Evolutionary conservation across 306 rosid species (phyloP), one percentile per base, ranked within the genome.

Genomic region (Pyrus betulifolia): DNA sequence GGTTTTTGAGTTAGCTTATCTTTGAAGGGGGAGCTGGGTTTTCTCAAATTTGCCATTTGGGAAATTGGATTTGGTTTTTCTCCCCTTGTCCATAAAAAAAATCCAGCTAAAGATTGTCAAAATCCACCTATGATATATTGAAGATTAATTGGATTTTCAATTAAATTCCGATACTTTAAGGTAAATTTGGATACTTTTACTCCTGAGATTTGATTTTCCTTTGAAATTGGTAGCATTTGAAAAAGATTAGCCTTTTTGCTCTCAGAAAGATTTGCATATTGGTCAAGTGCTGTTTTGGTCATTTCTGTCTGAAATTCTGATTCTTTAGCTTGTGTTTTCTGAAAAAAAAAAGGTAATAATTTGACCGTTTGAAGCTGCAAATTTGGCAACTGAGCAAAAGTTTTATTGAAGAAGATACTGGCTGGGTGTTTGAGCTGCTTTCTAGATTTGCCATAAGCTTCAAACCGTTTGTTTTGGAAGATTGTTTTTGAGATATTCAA

Each of bases 141-240:
- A 55, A 49, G 44, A 15, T 69, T 30, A 30, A 18, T 30, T 51
- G 45, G 44, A 51, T 30, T 54, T 54, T 33, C 75, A 71, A 72
- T 72, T 45, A 38, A 72, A 17, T 74, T 42, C 1, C 58, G 35
- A 55, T 72, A 22, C 25, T 58, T 72, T 58, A 61, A 5, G 66
- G 38, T 61, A 61, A 61, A 27, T 13, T 27, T 61, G 22, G 69
- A 10, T 64, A 63, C 38, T 61, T 60, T 13, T 9, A 3, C 9
- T 42, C 49, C 67, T 54, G 84, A 81, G 86, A 23, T 75, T 74
- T 71, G 27, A 21, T 1, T 78, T 70, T 70, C 63, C 25, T 35
- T 46, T 45, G 38, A 21, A 51, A 42, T 81, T 81, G 22, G 17
- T 40, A 63, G 38, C 31, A 42, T 76, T 40, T 46, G 45, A 38